phyloP scores from a whole-genome alignment of 2,329 filamentous ascomycete species.

The Incumbomyces lentus region DNA sequence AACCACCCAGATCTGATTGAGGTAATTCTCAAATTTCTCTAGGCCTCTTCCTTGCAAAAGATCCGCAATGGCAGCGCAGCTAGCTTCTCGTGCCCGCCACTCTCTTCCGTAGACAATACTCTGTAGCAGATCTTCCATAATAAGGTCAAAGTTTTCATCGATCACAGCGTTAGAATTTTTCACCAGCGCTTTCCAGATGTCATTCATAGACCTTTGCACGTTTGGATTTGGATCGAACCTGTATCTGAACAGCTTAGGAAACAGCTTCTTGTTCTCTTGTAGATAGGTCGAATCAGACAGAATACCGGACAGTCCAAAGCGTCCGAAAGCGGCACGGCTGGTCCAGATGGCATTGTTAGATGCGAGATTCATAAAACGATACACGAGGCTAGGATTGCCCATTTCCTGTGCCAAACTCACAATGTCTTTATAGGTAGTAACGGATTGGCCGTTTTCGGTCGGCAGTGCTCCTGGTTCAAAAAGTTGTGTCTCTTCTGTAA shows the following conservation, averaged over 20 bases:
- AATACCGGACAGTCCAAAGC: conserved; percentile 85
- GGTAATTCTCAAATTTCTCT: conserved; percentile 69
- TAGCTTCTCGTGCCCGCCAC: conserved; percentile 87
- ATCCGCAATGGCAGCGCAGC: conserved; percentile 80
- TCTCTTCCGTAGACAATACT: conserved; percentile 74
- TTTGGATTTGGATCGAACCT: conserved; percentile 90
- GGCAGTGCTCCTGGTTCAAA: conserved; percentile 86
- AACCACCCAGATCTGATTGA: conserved; percentile 73
- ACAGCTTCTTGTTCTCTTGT: conserved; percentile 81
- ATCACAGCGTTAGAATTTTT: conserved; percentile 72
- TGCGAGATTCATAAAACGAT: conserved; percentile 96
- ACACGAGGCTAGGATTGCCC: conserved; percentile 89
- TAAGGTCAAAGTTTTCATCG: conserved; percentile 72
- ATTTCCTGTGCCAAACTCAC: conserved; percentile 92
- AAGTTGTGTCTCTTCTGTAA: conserved; percentile 81
- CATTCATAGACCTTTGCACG: conserved; percentile 90
- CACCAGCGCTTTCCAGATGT: conserved; percentile 94
- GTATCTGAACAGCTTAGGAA: conserved; percentile 89
- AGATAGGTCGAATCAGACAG: conserved; percentile 71
- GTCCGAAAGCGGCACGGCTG: conserved; percentile 87
- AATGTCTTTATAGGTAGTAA: conserved; percentile 97
- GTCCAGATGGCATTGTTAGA: conserved; percentile 96
- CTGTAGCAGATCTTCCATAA: conserved; percentile 75
- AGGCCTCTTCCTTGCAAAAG: conserved; percentile 72
- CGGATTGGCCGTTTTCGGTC: conserved; percentile 76